These are phyloP conservation scores for Metschnikowia picachoensis DNA, from an alignment of 805 yeast genomes.

Conservation along the genomic window DNA sequence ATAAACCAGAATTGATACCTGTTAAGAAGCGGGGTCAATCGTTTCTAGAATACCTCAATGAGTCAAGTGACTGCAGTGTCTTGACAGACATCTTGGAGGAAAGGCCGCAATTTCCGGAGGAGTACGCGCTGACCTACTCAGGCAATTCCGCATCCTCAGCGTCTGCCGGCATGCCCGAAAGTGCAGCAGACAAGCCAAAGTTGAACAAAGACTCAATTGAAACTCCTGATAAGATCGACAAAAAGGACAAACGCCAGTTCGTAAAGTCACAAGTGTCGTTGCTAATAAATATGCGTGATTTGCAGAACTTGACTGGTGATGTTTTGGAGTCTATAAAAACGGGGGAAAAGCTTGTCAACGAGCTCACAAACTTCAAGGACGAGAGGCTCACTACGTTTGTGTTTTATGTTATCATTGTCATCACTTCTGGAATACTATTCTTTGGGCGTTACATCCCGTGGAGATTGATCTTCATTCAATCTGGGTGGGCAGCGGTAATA, in stretches of 20 bases:
- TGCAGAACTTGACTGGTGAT: slow-evolving; percentile 62
- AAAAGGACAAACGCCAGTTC: slow-evolving; percentile 17
- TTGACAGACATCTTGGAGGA: slow-evolving; percentile 28
- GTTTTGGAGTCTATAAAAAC: slow-evolving; percentile 47
- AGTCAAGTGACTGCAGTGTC: slow-evolving; percentile 30
- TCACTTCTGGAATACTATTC: slow-evolving; percentile 39
- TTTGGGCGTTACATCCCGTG: slow-evolving; percentile 57
- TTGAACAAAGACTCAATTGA: slow-evolving; percentile 1
- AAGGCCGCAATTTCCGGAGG: slow-evolving; percentile 6
- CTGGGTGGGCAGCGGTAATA: slow-evolving; percentile 54
- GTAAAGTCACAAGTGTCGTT: slow-evolving; percentile 39
- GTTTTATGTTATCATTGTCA: slow-evolving; percentile 34
- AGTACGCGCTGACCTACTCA: slow-evolving; percentile 9
- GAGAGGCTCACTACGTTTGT: slow-evolving; percentile 63
- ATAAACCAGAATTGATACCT: slow-evolving; percentile 40
- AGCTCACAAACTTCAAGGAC: slow-evolving; percentile 67
- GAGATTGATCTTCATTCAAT: slow-evolving; percentile 50
- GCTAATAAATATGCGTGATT: slow-evolving; percentile 63
- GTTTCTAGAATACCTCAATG: slow-evolving; percentile 39
- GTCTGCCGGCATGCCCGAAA: background rate
- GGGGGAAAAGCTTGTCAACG: slow-evolving; percentile 53
- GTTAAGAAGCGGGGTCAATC: slow-evolving; percentile 53
- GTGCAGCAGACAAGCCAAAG: background rate
- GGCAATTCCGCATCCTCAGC: slow-evolving; percentile 10
- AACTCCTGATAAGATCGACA: slow-evolving; percentile 1